These are phyloP conservation scores for Micromonas commoda DNA, from an alignment of 139 green algal genomes.

Conservation along the genomic window DNA sequence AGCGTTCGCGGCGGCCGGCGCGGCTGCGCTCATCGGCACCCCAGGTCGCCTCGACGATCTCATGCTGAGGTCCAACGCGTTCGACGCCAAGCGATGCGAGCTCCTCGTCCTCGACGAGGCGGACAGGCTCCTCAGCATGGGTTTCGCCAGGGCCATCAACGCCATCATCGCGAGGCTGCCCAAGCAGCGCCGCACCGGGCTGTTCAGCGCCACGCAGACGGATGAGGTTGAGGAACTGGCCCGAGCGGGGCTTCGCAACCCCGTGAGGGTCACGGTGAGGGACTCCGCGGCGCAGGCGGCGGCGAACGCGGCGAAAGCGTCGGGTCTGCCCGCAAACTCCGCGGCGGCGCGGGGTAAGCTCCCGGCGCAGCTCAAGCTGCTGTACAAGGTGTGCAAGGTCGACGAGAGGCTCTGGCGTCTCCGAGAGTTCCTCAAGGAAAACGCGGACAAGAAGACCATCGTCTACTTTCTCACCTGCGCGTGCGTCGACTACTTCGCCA, in stretches of 20 bases:
- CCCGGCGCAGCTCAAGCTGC: constrained; percentile 57
- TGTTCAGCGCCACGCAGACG: constrained; percentile 96
- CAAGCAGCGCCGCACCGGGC: constrained; percentile 81
- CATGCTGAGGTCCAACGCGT: constrained; percentile 48
- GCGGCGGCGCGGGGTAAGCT: constrained; percentile 40
- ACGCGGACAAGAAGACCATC: constrained; percentile 69
- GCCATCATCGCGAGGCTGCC: constrained; percentile 74
- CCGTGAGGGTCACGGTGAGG: constrained; percentile 62
- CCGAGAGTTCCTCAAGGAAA: constrained; percentile 37
- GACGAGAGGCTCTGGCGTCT: constrained; percentile 70
- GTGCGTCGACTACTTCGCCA: constrained; percentile 66
- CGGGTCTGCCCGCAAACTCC: constrained; percentile 33
- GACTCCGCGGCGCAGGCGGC: background rate
- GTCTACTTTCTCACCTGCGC: constrained; percentile 94
- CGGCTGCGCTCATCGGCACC: constrained; percentile 82
- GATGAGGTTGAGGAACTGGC: constrained; percentile 69
- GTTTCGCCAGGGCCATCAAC: constrained; percentile 71
- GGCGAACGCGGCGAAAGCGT: background rate
- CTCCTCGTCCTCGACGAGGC: constrained; percentile 94
- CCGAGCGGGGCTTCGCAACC: constrained; percentile 87
- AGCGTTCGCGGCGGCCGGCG: constrained; percentile 3
- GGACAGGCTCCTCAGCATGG: constrained; percentile 90
- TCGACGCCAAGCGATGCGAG: constrained; percentile 39
- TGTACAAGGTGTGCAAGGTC: constrained; percentile 52
- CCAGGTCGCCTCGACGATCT: constrained; percentile 86